Evolutionary conservation across 2,329 filamentous ascomycete genomes (phyloP).

Genomic region (Pestalotiopsis sp.): DNA sequence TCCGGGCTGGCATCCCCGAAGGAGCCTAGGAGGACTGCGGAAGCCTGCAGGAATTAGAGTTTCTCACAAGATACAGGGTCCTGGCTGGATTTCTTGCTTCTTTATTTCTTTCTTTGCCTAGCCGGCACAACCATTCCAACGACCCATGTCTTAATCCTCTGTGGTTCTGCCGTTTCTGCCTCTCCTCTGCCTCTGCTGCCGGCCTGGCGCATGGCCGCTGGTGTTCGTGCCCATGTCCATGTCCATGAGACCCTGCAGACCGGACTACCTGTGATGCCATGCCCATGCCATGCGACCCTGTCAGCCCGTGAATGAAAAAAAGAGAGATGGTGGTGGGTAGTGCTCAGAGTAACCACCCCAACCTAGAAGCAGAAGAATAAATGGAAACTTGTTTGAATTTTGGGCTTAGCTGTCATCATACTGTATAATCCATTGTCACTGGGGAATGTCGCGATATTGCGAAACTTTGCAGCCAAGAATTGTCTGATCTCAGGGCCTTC

Average conservation of each 20-base stretch:
- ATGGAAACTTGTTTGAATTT: too few species aligned
- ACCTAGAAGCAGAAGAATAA: too few species aligned
- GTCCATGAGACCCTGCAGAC: background rate
- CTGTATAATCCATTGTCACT: background rate
- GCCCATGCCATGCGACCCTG: too few species aligned
- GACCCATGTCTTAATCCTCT: background rate
- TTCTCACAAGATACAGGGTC: background rate
- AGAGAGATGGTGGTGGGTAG: too few species aligned
- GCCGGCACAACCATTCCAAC: background rate
- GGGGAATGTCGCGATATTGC: background rate
- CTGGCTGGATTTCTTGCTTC: background rate
- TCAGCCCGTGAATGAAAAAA: too few species aligned
- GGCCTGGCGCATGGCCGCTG: too few species aligned
- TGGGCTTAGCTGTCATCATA: background rate
- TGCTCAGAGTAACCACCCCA: too few species aligned
- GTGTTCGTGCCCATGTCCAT: background rate
- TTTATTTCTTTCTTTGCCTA: background rate
- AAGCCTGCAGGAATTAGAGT: background rate
- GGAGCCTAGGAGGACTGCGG: background rate
- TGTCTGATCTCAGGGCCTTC: conserved; percentile 6
- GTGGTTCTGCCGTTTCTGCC: background rate
- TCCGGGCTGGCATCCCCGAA: conserved; percentile 20
- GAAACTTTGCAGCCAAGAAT: conserved; percentile 1
- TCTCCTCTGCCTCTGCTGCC: background rate
- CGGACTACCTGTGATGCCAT: too few species aligned